Evolutionary conservation across 768 basidiomycete genomes (phyloP).

Genomic region (Pleurotus tuoliensis): DNA sequence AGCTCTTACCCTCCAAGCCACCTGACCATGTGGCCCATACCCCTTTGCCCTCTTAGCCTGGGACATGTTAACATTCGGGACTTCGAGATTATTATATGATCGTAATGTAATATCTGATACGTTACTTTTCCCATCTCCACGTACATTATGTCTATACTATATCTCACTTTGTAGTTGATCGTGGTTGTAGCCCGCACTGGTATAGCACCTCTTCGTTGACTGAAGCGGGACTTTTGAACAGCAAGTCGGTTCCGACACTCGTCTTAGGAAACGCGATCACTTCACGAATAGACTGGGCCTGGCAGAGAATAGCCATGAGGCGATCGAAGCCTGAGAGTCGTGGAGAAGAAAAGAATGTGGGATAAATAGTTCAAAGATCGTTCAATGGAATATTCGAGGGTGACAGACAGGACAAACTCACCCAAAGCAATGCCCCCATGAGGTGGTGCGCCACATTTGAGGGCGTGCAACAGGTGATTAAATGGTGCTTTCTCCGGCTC

Average conservation of each 20-base stretch:
- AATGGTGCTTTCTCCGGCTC: conserved; percentile 74
- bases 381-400: conserved; percentile 5
- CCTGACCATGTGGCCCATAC: conserved; percentile 1
- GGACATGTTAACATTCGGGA: too few species aligned
- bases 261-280: conserved; percentile 98
- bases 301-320: conserved; percentile 86
- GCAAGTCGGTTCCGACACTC: conserved; percentile 73
- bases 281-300: conserved; percentile 83
- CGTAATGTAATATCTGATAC: conserved; percentile 3
- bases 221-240: conserved; percentile 84
- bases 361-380: background rate
- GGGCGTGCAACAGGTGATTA: conserved; percentile 79
- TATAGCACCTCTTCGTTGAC: conserved; percentile 46
- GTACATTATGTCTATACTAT: conserved; percentile 16
- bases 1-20: conserved; percentile 1
- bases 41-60: background rate
- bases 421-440: conserved; percentile 95
- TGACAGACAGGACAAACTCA: conserved; percentile 28
- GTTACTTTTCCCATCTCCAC: conserved; percentile 6
- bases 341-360: background rate
- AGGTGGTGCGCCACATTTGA: conserved; percentile 88
- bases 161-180: conserved; percentile 12
- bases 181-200: conserved; percentile 59
- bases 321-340: conserved; percentile 80
- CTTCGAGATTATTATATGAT: background rate